These are phyloP conservation scores for Loxodes magnus DNA, from an alignment of 73 alveolate species.

Conservation along the genomic window DNA sequence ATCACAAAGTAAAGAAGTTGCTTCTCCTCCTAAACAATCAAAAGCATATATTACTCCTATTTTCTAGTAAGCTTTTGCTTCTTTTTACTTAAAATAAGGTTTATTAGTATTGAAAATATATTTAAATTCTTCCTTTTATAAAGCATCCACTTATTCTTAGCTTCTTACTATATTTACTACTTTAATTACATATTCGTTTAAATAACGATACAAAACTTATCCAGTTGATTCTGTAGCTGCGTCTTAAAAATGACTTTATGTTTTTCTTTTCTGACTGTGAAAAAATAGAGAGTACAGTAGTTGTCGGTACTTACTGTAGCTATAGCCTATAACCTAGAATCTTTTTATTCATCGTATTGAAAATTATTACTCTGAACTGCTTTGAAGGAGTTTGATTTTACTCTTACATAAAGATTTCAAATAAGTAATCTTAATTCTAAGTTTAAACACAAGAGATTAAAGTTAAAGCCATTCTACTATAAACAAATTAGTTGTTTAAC, in stretches of 20 bases:
- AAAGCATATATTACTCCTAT: slow-evolving; percentile 42
- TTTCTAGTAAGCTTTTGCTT: slow-evolving; percentile 22
- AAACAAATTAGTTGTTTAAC: too few relatives aligned
- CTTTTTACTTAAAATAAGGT: slow-evolving; percentile 41
- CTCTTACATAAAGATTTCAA: too few relatives aligned
- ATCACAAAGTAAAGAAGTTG: slow-evolving; percentile 34
- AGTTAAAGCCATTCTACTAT: too few relatives aligned
- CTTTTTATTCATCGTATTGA: too few relatives aligned
- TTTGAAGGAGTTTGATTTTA: too few relatives aligned
- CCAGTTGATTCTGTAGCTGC: slow-evolving; percentile 70
- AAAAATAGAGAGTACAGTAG: slow-evolving; percentile 42
- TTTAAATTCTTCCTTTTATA: slow-evolving; percentile 39
- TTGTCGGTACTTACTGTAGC: slow-evolving; percentile 33
- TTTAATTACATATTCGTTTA: slow-evolving; percentile 30
- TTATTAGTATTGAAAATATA: slow-evolving; percentile 30
- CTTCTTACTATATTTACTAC: slow-evolving; percentile 54
- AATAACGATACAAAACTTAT: slow-evolving; percentile 36
- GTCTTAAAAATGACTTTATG: slow-evolving; percentile 40
- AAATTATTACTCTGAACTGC: too few relatives aligned
- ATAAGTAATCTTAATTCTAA: too few relatives aligned
- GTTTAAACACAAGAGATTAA: too few relatives aligned
- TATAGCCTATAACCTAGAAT: slow-evolving; percentile 23
- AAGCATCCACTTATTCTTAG: slow-evolving; percentile 26
- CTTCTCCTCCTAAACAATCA: slow-evolving; percentile 56
- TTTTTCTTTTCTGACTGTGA: slow-evolving; percentile 13